Evolutionary conservation across 2,329 filamentous ascomycete genomes (phyloP).

Genomic region (Macrophomina phaseolina): DNA sequence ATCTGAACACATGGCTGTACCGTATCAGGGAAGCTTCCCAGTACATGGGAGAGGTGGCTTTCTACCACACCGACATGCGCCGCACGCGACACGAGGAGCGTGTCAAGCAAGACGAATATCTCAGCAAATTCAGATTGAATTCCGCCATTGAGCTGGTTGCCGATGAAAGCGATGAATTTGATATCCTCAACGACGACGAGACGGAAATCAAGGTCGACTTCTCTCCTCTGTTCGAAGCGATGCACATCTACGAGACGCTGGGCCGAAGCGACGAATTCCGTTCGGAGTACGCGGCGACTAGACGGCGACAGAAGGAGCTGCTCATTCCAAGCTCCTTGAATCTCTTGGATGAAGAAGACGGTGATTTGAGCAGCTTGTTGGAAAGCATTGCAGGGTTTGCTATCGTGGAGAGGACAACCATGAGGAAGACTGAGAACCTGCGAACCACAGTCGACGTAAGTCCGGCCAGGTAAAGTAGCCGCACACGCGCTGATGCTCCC

Average conservation of each 20-base stretch:
- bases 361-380: conserved; percentile 84
- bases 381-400: conserved; percentile 96
- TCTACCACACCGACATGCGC: conserved; percentile 92
- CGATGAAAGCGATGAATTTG: conserved; percentile 94
- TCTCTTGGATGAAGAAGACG: conserved; percentile 80
- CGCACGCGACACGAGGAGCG: conserved; percentile 83
- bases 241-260: conserved; percentile 95
- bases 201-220: conserved; percentile 89
- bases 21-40: conserved; percentile 95
- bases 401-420: conserved; percentile 93
- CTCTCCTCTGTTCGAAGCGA: conserved; percentile 87
- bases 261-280: conserved; percentile 92
- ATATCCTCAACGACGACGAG: conserved; percentile 87
- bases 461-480: conserved; percentile 1
- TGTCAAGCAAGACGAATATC: conserved; percentile 73
- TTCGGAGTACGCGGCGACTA: conserved; percentile 87
- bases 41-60: conserved; percentile 92
- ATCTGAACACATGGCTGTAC: conserved; percentile 96
- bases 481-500: not conserved
- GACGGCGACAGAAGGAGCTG: conserved; percentile 89
- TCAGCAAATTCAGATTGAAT: conserved; percentile 87
- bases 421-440: conserved; percentile 83
- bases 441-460: conserved; percentile 81
- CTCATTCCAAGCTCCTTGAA: conserved; percentile 78
- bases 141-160: conserved; percentile 94